Conservation (phyloP, 305 asterid genomes). For the Fraxinus platypoda region DNA sequence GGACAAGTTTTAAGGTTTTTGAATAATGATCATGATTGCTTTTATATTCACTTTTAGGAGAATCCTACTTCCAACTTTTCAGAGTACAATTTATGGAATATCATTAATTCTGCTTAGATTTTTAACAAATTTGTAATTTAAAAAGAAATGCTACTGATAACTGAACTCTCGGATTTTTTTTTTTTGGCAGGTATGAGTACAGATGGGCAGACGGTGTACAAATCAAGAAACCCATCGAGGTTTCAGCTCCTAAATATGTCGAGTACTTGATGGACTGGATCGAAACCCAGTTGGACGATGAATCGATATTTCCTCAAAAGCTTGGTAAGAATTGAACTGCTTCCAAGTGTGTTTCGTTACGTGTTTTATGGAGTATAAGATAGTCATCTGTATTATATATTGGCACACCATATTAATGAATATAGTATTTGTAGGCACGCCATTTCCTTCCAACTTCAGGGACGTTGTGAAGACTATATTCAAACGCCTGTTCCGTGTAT, state of each 20-base stretch:
- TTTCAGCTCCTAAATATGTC: conserved; percentile 93
- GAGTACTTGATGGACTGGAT: conserved; percentile 98
- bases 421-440: conserved; percentile 60
- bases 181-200: conserved; percentile 68
- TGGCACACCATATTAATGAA: conserved; percentile 18
- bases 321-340: conserved; percentile 54
- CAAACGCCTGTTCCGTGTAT: conserved; percentile 94
- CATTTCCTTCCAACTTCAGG: conserved; percentile 86
- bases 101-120: neutral
- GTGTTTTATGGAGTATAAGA: conserved; percentile 7
- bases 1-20: neutral
- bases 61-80: neutral
- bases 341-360: neutral
- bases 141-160: conserved; percentile 19
- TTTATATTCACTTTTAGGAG: neutral
- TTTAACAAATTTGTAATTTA: neutral
- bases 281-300: conserved; percentile 91
- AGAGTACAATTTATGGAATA: neutral
- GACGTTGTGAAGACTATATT: conserved; percentile 96
- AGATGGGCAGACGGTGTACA: conserved; percentile 96
- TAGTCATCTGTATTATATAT: neutral
- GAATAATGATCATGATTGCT: neutral
- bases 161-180: conserved; percentile 2
- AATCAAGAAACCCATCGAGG: conserved; percentile 94
- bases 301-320: conserved; percentile 87